These are phyloP conservation scores for Rhizodiscina lignyota DNA, from an alignment of 495 filamentous ascomycete species.

Conservation along the genomic window DNA sequence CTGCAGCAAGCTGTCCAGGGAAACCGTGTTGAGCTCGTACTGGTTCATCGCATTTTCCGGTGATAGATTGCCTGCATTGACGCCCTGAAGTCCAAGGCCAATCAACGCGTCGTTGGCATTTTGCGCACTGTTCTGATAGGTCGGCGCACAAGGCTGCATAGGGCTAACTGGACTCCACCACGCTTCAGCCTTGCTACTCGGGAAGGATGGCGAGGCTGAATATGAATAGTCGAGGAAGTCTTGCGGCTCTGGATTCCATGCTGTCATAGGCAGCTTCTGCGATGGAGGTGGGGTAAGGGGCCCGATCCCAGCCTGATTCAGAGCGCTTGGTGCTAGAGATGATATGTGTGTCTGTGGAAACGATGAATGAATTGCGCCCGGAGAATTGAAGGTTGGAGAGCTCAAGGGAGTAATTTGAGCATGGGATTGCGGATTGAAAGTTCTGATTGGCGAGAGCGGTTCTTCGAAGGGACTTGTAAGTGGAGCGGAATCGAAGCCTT, in stretches of 20 bases:
- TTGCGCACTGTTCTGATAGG: not conserved
- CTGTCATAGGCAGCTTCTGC: slow-evolving; percentile 2
- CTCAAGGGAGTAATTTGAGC: not conserved
- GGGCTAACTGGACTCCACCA: not conserved
- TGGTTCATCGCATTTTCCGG: not conserved
- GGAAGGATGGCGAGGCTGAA: slow-evolving; percentile 13
- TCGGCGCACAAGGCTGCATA: not conserved
- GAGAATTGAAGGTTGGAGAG: not conserved
- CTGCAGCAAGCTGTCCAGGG: not conserved
- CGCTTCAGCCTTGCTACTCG: slow-evolving; percentile 1
- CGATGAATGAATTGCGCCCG: not conserved
- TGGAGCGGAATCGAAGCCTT: too few relatives aligned
- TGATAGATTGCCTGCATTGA: not conserved
- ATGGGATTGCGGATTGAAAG: not conserved
- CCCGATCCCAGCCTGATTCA: slow-evolving; percentile 13
- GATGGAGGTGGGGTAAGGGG: slow-evolving; percentile 14
- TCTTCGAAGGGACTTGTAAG: too few relatives aligned
- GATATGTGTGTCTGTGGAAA: too few relatives aligned
- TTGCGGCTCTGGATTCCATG: slow-evolving; percentile 11
- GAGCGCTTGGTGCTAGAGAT: not conserved
- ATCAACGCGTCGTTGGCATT: not conserved
- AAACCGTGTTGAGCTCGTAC: not conserved
- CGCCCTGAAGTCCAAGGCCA: not conserved
- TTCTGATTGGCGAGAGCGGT: not conserved
- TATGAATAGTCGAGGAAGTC: slow-evolving; percentile 9